These are phyloP conservation scores for Colletotrichum sp. DNA, from an alignment of 2,329 filamentous ascomycete species.

Conservation along the genomic window DNA sequence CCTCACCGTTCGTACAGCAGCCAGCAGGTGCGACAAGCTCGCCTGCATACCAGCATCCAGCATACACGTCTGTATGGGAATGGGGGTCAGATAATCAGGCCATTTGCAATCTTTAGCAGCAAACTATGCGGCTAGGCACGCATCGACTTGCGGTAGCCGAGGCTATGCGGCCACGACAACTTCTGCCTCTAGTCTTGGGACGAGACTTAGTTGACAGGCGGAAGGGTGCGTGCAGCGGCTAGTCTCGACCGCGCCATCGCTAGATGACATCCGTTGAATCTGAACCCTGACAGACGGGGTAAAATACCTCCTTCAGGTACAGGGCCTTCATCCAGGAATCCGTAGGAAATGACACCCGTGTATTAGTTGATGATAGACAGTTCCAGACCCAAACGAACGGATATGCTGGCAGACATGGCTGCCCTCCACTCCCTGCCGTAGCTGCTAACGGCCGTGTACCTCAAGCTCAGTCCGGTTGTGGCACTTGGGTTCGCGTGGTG, in stretches of 20 bases:
- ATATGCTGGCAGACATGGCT: not conserved
- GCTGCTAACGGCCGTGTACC: not conserved
- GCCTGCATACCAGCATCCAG: not conserved
- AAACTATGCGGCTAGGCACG: not conserved
- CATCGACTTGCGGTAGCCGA: not conserved
- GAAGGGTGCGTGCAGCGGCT: not conserved
- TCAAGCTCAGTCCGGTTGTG: not conserved
- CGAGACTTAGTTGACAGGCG: constrained; percentile 1
- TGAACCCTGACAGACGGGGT: not conserved
- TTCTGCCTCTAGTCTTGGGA: not conserved
- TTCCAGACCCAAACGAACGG: not conserved
- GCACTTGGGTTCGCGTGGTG: not conserved
- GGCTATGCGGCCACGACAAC: not conserved
- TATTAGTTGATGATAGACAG: not conserved
- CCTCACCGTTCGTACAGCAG: not conserved
- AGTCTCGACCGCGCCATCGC: not conserved
- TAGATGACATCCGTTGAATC: not conserved
- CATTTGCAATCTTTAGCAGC: not conserved
- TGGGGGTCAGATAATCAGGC: constrained; percentile 10
- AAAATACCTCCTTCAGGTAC: not conserved
- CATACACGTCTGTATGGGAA: not conserved
- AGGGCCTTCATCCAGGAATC: not conserved
- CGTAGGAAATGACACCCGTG: not conserved
- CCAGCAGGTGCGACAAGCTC: not conserved
- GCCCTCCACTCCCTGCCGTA: not conserved